Percentiles rank a stretch among this genome's conserved stretches.
These are phyloP conservation scores for Pyrenophora seminiperda DNA, from an alignment of 2,329 filamentous ascomycete genomes.

Conservation along the genomic window DNA sequence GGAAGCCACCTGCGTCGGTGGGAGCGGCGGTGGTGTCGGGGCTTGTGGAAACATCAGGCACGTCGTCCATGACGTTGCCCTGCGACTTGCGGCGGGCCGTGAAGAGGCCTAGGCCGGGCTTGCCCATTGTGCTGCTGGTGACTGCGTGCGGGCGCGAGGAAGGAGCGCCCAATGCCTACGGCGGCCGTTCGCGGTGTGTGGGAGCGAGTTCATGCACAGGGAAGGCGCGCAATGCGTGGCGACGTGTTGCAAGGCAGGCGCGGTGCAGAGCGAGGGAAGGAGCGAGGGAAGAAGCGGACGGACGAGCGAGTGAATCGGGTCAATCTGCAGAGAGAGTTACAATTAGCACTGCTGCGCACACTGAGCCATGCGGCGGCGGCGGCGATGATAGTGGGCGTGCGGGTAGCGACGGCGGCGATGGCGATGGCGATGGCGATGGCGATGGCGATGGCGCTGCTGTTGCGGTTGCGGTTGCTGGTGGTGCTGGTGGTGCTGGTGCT, in stretches of 20 bases:
- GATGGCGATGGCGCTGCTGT: background rate
- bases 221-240: slow-evolving; percentile 2
- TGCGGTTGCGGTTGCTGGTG: background rate
- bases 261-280: slow-evolving; percentile 7
- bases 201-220: slow-evolving; percentile 27
- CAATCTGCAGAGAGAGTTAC: background rate
- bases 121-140: slow-evolving; percentile 31
- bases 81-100: slow-evolving; percentile 46
- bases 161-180: slow-evolving; percentile 22
- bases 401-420: background rate
- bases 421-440: background rate
- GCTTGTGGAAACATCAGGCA: slow-evolving; percentile 20
- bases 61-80: slow-evolving; percentile 43
- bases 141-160: slow-evolving; percentile 3
- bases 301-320: no score
- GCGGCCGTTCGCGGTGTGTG: slow-evolving; percentile 24
- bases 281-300: slow-evolving; percentile 7
- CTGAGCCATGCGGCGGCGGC: no score
- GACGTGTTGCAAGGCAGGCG: background rate
- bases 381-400: slow-evolving; percentile 6
- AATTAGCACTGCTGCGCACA: slow-evolving; percentile 4
- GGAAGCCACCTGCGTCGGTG: slow-evolving; percentile 38
- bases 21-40: slow-evolving; percentile 29
- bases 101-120: slow-evolving; percentile 41
- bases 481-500: background rate